These are phyloP conservation scores for Chrysanthemum lavandulifolium DNA, from an alignment of 129 eudicot genomes.

Conservation along the genomic window DNA sequence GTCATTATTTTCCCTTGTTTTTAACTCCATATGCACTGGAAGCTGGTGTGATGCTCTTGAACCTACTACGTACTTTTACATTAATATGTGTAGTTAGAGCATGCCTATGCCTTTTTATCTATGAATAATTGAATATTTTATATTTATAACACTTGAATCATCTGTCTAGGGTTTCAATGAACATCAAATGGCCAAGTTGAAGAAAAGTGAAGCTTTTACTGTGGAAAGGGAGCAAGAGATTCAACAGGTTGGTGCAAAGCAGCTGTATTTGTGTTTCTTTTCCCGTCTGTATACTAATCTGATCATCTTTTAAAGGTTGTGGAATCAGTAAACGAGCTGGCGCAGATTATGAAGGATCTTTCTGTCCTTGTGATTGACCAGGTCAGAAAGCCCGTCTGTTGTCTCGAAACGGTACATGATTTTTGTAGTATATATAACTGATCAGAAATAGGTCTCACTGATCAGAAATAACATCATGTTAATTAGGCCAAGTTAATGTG, in stretches of 20 bases:
- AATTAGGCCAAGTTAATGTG: too few species aligned
- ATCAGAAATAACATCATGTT: too few species aligned
- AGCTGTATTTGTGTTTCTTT: neutral
- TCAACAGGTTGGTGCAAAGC: slow-evolving; percentile 48
- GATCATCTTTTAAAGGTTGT: slow-evolving; percentile 47
- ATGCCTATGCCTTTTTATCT: neutral
- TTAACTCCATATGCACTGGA: too few species aligned
- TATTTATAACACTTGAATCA: neutral
- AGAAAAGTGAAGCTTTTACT: slow-evolving; percentile 75
- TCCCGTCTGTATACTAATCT: neutral
- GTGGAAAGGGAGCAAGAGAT: slow-evolving; percentile 87
- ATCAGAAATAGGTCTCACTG: too few species aligned
- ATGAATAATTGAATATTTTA: neutral
- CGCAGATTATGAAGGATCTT: slow-evolving; percentile 91
- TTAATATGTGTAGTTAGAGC: neutral
- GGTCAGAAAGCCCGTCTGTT: slow-evolving; percentile 36
- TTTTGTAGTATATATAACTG: slow-evolving; percentile 5
- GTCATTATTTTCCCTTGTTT: too few species aligned
- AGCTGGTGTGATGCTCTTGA: too few species aligned
- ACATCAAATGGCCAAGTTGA: slow-evolving; percentile 69
- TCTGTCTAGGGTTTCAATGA: slow-evolving; percentile 63
- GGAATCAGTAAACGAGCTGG: slow-evolving; percentile 84
- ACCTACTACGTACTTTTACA: neutral
- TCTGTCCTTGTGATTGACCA: slow-evolving; percentile 91
- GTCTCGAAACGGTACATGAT: neutral